These are phyloP conservation scores for Ephemerocybe angulata DNA, from an alignment of 768 basidiomycete species.

Conservation along the genomic window DNA sequence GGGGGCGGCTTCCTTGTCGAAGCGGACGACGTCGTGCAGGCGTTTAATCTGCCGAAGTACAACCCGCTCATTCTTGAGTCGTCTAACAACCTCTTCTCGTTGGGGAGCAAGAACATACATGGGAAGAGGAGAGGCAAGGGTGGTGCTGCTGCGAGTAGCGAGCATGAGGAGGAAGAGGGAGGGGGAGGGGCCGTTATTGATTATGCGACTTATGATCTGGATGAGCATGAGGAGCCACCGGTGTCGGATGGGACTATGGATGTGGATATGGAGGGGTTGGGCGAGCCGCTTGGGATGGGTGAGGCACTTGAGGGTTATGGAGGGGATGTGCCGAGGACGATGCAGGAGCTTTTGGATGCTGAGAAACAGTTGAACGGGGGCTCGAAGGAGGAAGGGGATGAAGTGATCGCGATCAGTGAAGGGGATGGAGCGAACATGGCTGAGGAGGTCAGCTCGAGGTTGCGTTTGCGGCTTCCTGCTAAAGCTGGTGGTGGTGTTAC, in stretches of 20 bases:
- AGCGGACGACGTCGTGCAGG: slow-evolving; percentile 70
- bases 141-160: not conserved
- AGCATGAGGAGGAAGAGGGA: too few species aligned
- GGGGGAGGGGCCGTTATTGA: too few species aligned
- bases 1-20: slow-evolving; percentile 66
- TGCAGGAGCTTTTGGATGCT: slow-evolving; percentile 46
- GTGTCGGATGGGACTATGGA: not conserved
- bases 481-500: not conserved
- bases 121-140: slow-evolving; percentile 8
- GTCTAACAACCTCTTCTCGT: slow-evolving; percentile 9
- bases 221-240: slow-evolving; percentile 11
- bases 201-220: slow-evolving; percentile 33
- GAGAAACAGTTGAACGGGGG: slow-evolving; percentile 10
- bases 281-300: not conserved
- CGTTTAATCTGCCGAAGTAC: slow-evolving; percentile 66
- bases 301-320: not conserved
- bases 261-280: not conserved
- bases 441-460: not conserved
- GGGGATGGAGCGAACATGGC: not conserved
- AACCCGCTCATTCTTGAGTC: slow-evolving; percentile 30
- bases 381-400: slow-evolving; percentile 11
- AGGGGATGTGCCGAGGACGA: slow-evolving; percentile 44
- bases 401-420: not conserved
- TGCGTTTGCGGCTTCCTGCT: not conserved
- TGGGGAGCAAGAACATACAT: slow-evolving; percentile 10